Conservation (phyloP, 2,329 filamentous ascomycete species). For the Parastagonospora avenae region DNA sequence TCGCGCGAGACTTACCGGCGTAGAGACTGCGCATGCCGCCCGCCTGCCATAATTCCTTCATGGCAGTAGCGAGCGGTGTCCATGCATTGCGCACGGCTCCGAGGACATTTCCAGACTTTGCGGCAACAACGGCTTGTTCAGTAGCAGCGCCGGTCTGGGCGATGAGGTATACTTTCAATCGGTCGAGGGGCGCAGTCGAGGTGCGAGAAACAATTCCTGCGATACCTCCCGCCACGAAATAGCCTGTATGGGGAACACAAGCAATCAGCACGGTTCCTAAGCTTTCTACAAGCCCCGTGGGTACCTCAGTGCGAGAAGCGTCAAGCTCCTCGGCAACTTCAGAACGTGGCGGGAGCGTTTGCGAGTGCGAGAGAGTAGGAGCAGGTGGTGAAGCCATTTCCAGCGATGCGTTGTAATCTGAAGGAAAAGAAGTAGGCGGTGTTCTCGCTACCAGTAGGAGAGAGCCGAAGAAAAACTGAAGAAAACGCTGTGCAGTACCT, state of each 20-base stretch:
- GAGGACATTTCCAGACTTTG: slow-evolving; percentile 71
- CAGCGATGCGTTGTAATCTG: slow-evolving; percentile 29
- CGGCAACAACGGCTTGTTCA: slow-evolving; percentile 65
- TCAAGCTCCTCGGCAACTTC: slow-evolving; percentile 31
- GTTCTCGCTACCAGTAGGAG: slow-evolving; percentile 69
- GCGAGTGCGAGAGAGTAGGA: slow-evolving; percentile 29
- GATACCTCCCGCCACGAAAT: slow-evolving; percentile 93
- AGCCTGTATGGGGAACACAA: slow-evolving; percentile 84
- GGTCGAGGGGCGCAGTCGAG: slow-evolving; percentile 92
- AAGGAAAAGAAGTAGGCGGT: slow-evolving; percentile 44
- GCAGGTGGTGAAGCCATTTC: slow-evolving; percentile 33
- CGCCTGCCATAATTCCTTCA: slow-evolving; percentile 79
- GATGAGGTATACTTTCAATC: slow-evolving; percentile 95
- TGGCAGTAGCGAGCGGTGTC: slow-evolving; percentile 72
- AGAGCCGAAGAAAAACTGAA: slow-evolving; percentile 77
- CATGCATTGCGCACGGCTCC: slow-evolving; percentile 69
- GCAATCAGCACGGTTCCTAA: slow-evolving; percentile 59
- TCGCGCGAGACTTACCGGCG: slow-evolving; percentile 67
- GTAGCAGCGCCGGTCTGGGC: slow-evolving; percentile 75
- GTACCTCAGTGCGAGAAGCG: slow-evolving; percentile 34
- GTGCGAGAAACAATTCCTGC: slow-evolving; percentile 95
- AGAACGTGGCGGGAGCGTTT: slow-evolving; percentile 45
- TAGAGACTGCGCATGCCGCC: slow-evolving; percentile 90
- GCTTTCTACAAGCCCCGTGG: slow-evolving; percentile 35
- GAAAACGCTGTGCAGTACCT: slow-evolving; percentile 78